Conservation (phyloP, 305 asterid species). For the Nicotiana rustica region DNA sequence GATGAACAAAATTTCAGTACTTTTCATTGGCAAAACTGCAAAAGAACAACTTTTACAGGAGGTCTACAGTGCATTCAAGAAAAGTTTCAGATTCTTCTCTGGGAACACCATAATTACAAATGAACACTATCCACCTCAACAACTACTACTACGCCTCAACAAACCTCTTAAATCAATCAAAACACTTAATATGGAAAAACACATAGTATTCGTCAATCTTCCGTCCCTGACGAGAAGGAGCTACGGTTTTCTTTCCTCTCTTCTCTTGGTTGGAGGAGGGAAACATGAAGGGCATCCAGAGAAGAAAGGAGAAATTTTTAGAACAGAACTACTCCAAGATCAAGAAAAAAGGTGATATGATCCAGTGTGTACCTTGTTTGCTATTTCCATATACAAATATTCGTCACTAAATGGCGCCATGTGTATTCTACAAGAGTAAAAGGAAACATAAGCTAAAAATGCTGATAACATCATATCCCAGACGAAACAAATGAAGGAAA, state of each 20-base stretch:
- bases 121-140: background rate
- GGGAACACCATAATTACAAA: conserved; percentile 22
- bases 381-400: conserved; percentile 83
- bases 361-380: conserved; percentile 72
- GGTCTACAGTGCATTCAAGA: background rate
- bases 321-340: conserved; percentile 10
- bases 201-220: conserved; percentile 12
- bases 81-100: background rate
- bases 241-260: background rate
- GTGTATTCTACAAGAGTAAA: conserved; percentile 79
- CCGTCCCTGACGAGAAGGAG: background rate
- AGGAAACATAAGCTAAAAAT: conserved; percentile 25
- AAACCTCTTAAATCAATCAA: background rate
- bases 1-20: background rate
- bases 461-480: background rate
- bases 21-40: conserved; percentile 2
- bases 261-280: background rate
- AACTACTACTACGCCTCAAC: conserved; percentile 3
- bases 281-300: background rate
- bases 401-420: conserved; percentile 99
- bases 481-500: background rate
- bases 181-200: background rate
- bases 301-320: background rate
- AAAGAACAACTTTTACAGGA: background rate
- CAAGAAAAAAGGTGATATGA: conserved; percentile 7